Evolutionary conservation across 805 yeast species (phyloP).

Genomic region (Brettanomyces custersianus): DNA sequence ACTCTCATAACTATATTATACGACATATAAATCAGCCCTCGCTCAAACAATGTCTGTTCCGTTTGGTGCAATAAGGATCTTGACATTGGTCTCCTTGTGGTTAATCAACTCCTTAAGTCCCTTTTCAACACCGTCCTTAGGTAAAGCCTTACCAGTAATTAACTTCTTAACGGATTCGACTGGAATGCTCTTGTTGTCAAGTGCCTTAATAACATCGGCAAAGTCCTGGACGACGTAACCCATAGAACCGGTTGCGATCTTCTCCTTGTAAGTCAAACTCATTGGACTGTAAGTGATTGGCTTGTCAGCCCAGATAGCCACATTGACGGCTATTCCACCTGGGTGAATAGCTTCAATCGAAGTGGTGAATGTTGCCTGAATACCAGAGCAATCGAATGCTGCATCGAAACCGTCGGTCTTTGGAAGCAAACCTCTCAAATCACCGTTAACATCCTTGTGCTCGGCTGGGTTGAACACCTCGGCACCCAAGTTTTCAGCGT

Average conservation of each 20-base stretch:
- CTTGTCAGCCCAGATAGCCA: slow-evolving; percentile 56
- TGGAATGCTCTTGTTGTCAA: slow-evolving; percentile 37
- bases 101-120: slow-evolving; percentile 44
- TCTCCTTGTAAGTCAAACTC: slow-evolving; percentile 48
- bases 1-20: not conserved
- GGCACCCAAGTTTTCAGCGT: slow-evolving; percentile 43
- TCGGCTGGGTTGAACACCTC: slow-evolving; percentile 41
- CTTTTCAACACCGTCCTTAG: slow-evolving; percentile 42
- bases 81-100: slow-evolving; percentile 48
- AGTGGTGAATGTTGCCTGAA: slow-evolving; percentile 43
- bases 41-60: too few species aligned
- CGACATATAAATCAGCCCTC: too few species aligned
- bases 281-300: slow-evolving; percentile 44
- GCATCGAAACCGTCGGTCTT: slow-evolving; percentile 38
- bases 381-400: slow-evolving; percentile 47
- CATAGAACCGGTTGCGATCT: slow-evolving; percentile 49
- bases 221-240: slow-evolving; percentile 52
- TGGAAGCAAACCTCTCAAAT: slow-evolving; percentile 29
- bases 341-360: slow-evolving; percentile 41
- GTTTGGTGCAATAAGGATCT: slow-evolving; percentile 43
- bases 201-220: slow-evolving; percentile 43
- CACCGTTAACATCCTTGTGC: slow-evolving; percentile 29
- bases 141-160: slow-evolving; percentile 44
- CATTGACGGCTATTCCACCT: slow-evolving; percentile 51
- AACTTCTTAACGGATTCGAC: slow-evolving; percentile 34